Base-by-base conservation (phyloP, 768 basidiomycete species). In the Termitomyces sp. region DNA sequence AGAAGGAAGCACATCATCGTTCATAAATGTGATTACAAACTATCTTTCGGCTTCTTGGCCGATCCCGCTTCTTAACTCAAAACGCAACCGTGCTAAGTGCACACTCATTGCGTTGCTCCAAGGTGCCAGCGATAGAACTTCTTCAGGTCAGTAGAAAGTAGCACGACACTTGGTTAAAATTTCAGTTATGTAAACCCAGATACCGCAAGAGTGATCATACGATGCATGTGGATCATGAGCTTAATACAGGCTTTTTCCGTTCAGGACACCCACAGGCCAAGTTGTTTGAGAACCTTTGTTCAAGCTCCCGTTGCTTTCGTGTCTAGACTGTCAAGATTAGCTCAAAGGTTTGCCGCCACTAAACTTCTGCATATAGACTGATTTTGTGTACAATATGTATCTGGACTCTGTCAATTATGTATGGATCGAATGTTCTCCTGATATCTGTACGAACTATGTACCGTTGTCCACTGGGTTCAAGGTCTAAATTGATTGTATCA, bases 301-400 rank as follows among this genome's bases (percentile, higher is more conserved):
- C n/a, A 36, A 52, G 18, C 43, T 32, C 28, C 44, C 51, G 51
- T 35, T 52, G 20, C 56, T 43, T n/a, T 57, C 56, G 51, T 52
- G 26, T 28, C 13, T 18, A 8, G 20, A 46, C 51, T 57, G 44
- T 52, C 51, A 36, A 45, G 24, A 48, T 24, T 16, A 47, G 33
- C 28, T 55, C 24, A 35, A 44, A 41, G 40, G 30, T 38, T 11
- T 26, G 56, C 50, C 51, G 38, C 50, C 26, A 44, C 4, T 20
- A 35, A 20, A 50, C 44, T 41, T 43, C 20, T 51, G 50, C 26
- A n/a, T 2, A 36, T 28, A 28, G 5, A 3, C 50, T 10, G 18
- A 36, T 33, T 33, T 41, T 48, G 20, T 52, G 9, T 16, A 38
- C 35, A 56, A 20, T 30, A 16, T 41, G 48, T 26, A 30, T 40